A percentile compares a stretch with the other conserved stretches of the same genome.
Evolutionary conservation across 176 grass and related monocot genomes (phyloP).

Genomic region (Lolium multiflorum): DNA sequence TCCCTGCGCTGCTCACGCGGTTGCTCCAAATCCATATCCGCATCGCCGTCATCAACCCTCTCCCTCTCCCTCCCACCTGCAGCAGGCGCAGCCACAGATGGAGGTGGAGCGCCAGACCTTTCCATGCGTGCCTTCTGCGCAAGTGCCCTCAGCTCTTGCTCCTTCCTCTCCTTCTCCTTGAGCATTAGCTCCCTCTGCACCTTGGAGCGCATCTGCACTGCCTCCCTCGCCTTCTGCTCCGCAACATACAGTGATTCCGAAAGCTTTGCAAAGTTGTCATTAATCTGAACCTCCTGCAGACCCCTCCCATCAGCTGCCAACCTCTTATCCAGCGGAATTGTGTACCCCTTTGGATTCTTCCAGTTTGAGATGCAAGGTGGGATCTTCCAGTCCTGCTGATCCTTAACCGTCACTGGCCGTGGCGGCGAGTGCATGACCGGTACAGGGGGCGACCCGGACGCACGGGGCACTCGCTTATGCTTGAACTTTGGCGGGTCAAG

Average conservation of each 20-base stretch:
- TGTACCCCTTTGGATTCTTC: conserved; percentile 99
- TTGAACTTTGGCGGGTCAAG: conserved; percentile 98
- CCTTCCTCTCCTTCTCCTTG: conserved; percentile 97
- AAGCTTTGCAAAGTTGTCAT: conserved; percentile 96
- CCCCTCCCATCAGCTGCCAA: conserved; percentile 91
- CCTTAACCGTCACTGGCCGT: conserved; percentile 94
- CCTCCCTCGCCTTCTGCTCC: conserved; percentile 97
- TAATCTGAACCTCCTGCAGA: conserved; percentile 97
- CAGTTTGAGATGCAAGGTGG: conserved; percentile 99
- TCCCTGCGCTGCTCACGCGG: conserved; percentile 74
- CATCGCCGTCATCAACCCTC: conserved; percentile 54
- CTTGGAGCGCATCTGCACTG: conserved; percentile 94
- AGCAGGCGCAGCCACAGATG: conserved; percentile 41
- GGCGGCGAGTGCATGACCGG: conserved; percentile 93
- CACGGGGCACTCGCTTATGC: conserved; percentile 88
- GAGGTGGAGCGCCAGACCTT: conserved; percentile 82
- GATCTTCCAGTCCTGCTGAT: conserved; percentile 99
- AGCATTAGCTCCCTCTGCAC: conserved; percentile 87
- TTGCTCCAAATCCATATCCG: conserved; percentile 62
- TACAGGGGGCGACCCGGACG: conserved; percentile 84
- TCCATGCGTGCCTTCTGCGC: conserved; percentile 93
- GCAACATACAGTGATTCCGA: conserved; percentile 94
- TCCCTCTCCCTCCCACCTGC: conserved; percentile 39
- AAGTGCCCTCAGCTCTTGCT: conserved; percentile 89
- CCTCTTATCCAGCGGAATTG: conserved; percentile 93